Evolutionary conservation across 208 protist species (phyloP), one percentile per base, ranked within the genome.

Genomic region (Trypanosomatidae sp.): DNA sequence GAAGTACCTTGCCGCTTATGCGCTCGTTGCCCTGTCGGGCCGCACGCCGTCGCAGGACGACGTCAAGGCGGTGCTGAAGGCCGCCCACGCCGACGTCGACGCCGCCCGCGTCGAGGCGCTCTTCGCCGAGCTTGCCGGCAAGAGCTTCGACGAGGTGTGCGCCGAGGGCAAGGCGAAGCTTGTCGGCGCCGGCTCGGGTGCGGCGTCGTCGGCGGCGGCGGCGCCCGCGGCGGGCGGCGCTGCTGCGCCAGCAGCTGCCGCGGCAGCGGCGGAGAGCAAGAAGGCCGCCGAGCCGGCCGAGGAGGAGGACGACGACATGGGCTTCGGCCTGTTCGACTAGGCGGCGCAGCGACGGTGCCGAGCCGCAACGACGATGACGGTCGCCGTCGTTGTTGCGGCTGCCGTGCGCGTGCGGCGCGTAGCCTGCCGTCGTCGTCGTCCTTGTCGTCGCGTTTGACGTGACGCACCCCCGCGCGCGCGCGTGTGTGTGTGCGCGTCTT

Each of bases 1-100:
- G 88, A 92, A 91, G 66, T 87, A 95, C 66, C 68, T 95, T 16
- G 88, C 92, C 50, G 92, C 92, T 30, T 97, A 94, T 64, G 71
- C 92, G 40, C 70, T 97, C 13, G 80, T 77, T 24, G 53, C 62
- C 48, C 78, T 95, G n/a, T 77, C 71, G 16, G 85, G 85, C 33
- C 82, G 81, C 49, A 53, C 63, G 30, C 89, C 89, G 27, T 65
- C 82, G 42, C 73, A 86, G 65, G 43, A 59, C 16, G 82, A 81
- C 47, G 70, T 97, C 2, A 47, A 94, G 68, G 84, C 87, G 26
- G 82, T 97, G 37, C 67, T 96, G 35, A 88, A 86, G 54, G 68
- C 92, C 20, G 92, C 75, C 50, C 85, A 81, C 51, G 71, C 73
- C 26, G 48, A 87, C 19, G 61, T 81, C 22, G 87, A 97, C 48